phyloP scores from a whole-genome alignment of 495 filamentous ascomycete species.

The Pyronema omphalodes region DNA sequence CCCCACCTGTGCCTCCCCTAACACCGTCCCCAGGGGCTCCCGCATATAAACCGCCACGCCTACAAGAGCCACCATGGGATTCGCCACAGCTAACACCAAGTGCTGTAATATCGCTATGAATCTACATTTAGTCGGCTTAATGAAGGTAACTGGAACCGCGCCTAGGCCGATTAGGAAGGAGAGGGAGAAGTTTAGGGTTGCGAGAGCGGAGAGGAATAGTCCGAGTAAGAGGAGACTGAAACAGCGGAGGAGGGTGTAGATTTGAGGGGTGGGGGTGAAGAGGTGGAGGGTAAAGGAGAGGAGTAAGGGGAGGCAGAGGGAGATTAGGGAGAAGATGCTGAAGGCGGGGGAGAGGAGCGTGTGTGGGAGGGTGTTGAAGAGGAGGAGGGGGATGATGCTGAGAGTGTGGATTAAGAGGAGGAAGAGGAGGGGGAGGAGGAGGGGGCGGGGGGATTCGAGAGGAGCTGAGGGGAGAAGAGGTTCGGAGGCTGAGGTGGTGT shows the following conservation, averaged over 20 bases:
- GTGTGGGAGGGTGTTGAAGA: constrained; percentile 55
- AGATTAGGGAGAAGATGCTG: constrained; percentile 37
- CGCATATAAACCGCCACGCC: constrained; percentile 34
- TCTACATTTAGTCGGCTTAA: constrained; percentile 29
- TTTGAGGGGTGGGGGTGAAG: constrained; percentile 40
- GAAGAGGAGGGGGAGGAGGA: constrained; percentile 54
- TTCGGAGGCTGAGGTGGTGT: neutral
- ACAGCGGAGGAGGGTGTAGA: constrained; percentile 62
- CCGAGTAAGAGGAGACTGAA: constrained; percentile 85
- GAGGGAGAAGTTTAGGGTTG: constrained; percentile 91
- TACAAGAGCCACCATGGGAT: constrained; percentile 39
- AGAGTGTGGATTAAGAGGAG: constrained; percentile 54
- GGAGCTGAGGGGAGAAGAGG: neutral
- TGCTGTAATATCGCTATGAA: constrained; percentile 31
- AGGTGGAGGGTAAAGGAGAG: constrained; percentile 35
- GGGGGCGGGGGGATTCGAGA: neutral
- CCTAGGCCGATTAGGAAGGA: constrained; percentile 70
- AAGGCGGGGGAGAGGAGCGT: constrained; percentile 35
- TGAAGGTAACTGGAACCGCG: constrained; percentile 55
- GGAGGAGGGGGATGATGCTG: constrained; percentile 65
- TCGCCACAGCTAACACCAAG: constrained; percentile 30
- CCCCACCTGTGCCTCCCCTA: constrained; percentile 64
- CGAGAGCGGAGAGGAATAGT: constrained; percentile 75
- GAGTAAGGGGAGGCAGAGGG: constrained; percentile 38
- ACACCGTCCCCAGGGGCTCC: constrained; percentile 34